A percentile compares a stretch with the other conserved stretches of the same genome.
Evolutionary conservation across 768 basidiomycete species (phyloP).

Genomic region (Lentinula guzmanii): DNA sequence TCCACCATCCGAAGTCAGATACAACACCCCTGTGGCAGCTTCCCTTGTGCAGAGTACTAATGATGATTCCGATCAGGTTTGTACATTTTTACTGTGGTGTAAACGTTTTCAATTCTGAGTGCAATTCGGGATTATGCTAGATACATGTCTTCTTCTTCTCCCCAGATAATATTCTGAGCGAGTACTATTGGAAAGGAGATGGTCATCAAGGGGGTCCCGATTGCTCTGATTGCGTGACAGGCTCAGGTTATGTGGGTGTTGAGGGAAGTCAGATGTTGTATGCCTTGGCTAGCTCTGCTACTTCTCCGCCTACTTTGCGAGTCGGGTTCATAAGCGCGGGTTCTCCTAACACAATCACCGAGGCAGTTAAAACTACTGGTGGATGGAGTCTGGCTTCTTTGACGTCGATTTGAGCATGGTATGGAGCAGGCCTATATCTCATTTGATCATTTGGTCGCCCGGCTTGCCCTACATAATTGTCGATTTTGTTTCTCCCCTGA

Average conservation of each 20-base stretch:
- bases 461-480: no score
- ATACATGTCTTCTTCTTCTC: slow-evolving; percentile 10
- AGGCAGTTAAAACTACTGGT: neutral
- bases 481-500: no score
- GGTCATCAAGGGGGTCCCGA: neutral
- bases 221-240: slow-evolving; percentile 8
- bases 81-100: neutral
- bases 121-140: neutral
- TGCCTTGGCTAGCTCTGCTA: neutral
- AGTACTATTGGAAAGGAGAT: slow-evolving; percentile 4
- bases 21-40: neutral
- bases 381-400: neutral
- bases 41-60: neutral
- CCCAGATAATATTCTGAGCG: slow-evolving; percentile 5
- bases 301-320: neutral
- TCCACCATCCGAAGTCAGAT: neutral
- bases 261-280: slow-evolving; percentile 8
- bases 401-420: no score
- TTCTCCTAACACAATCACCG: neutral
- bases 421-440: no score
- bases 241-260: neutral
- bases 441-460: no score
- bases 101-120: no score
- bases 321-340: neutral
- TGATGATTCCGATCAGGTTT: neutral